phyloP scores from a whole-genome alignment of 2,329 filamentous ascomycete species.

The Mycosphaerelloides madeirae region DNA sequence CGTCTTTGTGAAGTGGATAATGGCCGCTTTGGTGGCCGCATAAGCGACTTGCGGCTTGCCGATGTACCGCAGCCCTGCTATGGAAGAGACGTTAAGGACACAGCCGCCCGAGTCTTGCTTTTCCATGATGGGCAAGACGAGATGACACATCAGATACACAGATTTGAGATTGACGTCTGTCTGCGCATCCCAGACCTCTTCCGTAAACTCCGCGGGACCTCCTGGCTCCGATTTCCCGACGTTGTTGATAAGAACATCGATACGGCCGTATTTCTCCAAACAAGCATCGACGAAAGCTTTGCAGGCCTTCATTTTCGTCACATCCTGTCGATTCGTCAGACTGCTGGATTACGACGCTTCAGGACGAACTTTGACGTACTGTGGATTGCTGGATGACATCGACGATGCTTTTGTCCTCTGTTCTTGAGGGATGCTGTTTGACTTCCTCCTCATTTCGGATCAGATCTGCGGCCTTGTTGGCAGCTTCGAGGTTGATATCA shows the following conservation, averaged over 20 bases:
- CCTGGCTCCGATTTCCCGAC: slow-evolving; percentile 54
- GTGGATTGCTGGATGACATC: slow-evolving; percentile 21
- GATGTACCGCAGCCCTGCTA: slow-evolving; percentile 52
- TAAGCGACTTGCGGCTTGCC: slow-evolving; percentile 53
- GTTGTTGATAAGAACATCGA: slow-evolving; percentile 59
- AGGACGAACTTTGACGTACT: slow-evolving; percentile 12
- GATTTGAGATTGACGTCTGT: slow-evolving; percentile 54
- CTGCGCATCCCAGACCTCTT: slow-evolving; percentile 50
- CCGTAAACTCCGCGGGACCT: slow-evolving; percentile 45
- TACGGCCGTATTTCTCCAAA: slow-evolving; percentile 48
- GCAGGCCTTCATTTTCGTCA: slow-evolving; percentile 50
- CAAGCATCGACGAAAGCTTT: slow-evolving; percentile 51
- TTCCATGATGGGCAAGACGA: slow-evolving; percentile 53
- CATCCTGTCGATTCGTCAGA: slow-evolving; percentile 35
- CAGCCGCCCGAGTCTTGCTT: slow-evolving; percentile 40
- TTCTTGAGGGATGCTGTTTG: slow-evolving; percentile 13
- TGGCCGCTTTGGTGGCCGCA: slow-evolving; percentile 70
- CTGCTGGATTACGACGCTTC: background rate
- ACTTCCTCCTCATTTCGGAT: slow-evolving; percentile 23
- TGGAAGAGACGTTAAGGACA: slow-evolving; percentile 37
- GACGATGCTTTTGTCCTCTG: slow-evolving; percentile 9
- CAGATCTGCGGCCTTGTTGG: slow-evolving; percentile 21
- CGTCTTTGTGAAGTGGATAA: slow-evolving; percentile 71
- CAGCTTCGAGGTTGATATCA: slow-evolving; percentile 38
- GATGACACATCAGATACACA: slow-evolving; percentile 51